Evolutionary conservation across 1,284 basidiomycete species (phyloP), one percentile per base, ranked within the genome.

Genomic region (Neonothopanus nambi): DNA sequence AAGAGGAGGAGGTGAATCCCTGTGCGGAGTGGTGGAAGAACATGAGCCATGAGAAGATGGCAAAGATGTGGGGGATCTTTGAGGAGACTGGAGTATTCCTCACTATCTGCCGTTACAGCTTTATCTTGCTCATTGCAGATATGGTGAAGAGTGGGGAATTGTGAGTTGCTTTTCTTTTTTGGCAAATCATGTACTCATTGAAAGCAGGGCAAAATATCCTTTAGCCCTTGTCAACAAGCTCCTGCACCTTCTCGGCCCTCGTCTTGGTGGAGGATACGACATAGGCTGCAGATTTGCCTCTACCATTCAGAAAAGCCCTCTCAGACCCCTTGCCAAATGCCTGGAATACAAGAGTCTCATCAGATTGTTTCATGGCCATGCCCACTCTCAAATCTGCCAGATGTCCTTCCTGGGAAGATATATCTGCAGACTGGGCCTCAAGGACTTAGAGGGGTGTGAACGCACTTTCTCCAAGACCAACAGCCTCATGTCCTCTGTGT

Each of bases 191-290:
- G 5, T 21, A 38, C 43, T 52, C n/a, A 41, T 40, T 5, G 8
- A 28, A 12, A n/a, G 17, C 20, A 72, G 71, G 9, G 62, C 69
- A 0, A 73, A 74, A 47, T 75, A 75, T 51, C 63, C 63, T 0
- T 58, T 74, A 0, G 65, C 69, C 0, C 49, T 67, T 18, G 56
- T 69, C 1, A 40, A 61, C 1, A 45, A 43, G 11, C 55, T 73
- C 0, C 46, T 73, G 12, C 41, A 63, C 5, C 46, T 52, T 1
- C 64, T 70, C 46, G 66, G 68, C 0, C 12, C 28, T 0, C 47
- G 61, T 15, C 38, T 71, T n/a, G 66, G 60, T 0, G 52, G 56
- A 2, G 66, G 68, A 0, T 73, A 61, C 18, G 59, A 63, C 38
- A 62, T 64, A 13, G 59, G 60, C 1, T 63, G 63, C 35, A 41